Base-by-base conservation (phyloP, 1,284 basidiomycete species). In the Pseudozyma sp. region DNA sequence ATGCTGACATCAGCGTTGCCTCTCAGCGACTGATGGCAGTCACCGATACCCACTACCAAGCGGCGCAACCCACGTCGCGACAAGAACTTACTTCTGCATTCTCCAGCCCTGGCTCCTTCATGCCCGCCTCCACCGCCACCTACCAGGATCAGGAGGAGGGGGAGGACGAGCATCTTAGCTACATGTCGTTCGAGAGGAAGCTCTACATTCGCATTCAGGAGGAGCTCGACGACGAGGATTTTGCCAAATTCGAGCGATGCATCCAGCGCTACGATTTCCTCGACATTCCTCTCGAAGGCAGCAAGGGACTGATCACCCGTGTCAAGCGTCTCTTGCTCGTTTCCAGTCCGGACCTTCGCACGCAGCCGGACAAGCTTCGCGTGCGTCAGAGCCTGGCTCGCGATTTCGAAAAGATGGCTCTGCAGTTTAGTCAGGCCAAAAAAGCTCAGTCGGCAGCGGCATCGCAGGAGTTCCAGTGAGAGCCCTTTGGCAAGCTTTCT, bases 241-340 rank as follows among this genome's bases (percentile, higher is more conserved):
- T 81, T 10, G 44, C 60, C 33, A 78, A 79, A 50, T 80, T 81
- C 43, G 79, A 81, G 19, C 68, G 63, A 10, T 78, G 78, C 56
- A 75, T 78, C 34, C 78, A 80, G 42, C 74, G 79, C 42, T 81
- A 81, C 55, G 80, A 81, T 51, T 76, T 68, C 11, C 50, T 79
- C 35, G 80, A 81, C 24, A 80, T 81, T 34, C 75, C 69, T 9
- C 51, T 81, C 13, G 78, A 81, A 42, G 80, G 80, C 13, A 72
- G 68, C 16, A 68, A 69, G 39, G 80, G 80, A 7, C 51, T 81
- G 40, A 66, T 81, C 51, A 81, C 77, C n/a, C 54, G 80, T 3
- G 78, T 81, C 46, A 79, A 78, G 59, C 55, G 75, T 17, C 68
- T 81, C 9, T 53, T 81, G 48, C 72, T 81, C 13, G 65, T 75